phyloP scores from a whole-genome alignment of 179 eudicot genomes.

The Heliamphora pulchella region DNA sequence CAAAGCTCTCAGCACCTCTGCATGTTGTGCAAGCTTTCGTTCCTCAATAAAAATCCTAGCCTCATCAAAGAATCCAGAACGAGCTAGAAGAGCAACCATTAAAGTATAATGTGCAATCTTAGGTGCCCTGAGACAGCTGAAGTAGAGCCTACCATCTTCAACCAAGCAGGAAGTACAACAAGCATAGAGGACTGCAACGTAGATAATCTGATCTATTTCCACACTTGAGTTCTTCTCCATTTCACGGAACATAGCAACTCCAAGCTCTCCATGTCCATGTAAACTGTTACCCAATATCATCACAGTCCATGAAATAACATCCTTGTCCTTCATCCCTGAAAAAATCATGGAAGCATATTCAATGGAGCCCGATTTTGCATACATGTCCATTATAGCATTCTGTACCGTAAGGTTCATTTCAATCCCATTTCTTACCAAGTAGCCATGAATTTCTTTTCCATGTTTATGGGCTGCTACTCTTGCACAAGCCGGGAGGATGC shows the following conservation, averaged over 20 bases:
- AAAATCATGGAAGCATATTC: slow-evolving; percentile 48
- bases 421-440: slow-evolving; percentile 9
- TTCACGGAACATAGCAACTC: slow-evolving; percentile 42
- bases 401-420: slow-evolving; percentile 16
- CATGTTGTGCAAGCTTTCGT: slow-evolving; percentile 28
- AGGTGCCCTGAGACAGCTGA: slow-evolving; percentile 11
- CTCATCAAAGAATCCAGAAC: slow-evolving; percentile 48
- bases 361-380: slow-evolving; percentile 61
- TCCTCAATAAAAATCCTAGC: slow-evolving; percentile 44
- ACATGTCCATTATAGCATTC: slow-evolving; percentile 76
- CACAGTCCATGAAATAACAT: slow-evolving; percentile 62
- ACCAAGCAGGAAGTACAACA: slow-evolving; percentile 48
- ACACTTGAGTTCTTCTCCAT: slow-evolving; percentile 27
- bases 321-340: slow-evolving; percentile 35
- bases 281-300: slow-evolving; percentile 62
- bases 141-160: slow-evolving; percentile 22
- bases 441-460: slow-evolving; percentile 66
- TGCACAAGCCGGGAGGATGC: slow-evolving; percentile 69
- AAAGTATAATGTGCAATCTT: slow-evolving; percentile 41
- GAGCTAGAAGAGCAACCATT: slow-evolving; percentile 54
- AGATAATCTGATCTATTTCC: slow-evolving; percentile 38
- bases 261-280: slow-evolving; percentile 54
- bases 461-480: slow-evolving; percentile 69
- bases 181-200: slow-evolving; percentile 51
- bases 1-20: slow-evolving; percentile 50